phyloP scores from a whole-genome alignment of 1,284 basidiomycete genomes.

The Ceratobasidium sp. region DNA sequence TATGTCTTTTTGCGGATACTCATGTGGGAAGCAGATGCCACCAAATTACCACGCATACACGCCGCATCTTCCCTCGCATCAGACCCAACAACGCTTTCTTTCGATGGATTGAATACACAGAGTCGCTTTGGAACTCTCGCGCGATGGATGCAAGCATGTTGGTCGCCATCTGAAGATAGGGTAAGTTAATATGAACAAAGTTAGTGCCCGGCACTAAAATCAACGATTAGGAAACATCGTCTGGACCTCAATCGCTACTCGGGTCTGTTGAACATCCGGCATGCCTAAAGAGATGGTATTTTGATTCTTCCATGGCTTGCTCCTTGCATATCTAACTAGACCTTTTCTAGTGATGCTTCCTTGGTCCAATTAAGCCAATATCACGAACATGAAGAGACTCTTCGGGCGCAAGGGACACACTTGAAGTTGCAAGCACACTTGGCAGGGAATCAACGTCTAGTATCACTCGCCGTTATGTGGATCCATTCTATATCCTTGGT shows the following conservation, averaged over 20 bases:
- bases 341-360: slow-evolving; percentile 5
- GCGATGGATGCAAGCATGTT: slow-evolving; percentile 34
- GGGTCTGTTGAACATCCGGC: slow-evolving; percentile 32
- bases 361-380: slow-evolving; percentile 13
- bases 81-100: neutral
- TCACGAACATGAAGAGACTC: slow-evolving; percentile 1
- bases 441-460: slow-evolving; percentile 2
- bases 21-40: slow-evolving; percentile 15
- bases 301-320: neutral
- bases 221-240: neutral
- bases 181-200: neutral
- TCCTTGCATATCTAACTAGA: neutral
- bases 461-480: slow-evolving; percentile 37
- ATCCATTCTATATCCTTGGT: slow-evolving; percentile 24
- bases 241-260: slow-evolving; percentile 5
- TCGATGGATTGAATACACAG: neutral
- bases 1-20: slow-evolving; percentile 20
- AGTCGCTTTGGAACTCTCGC: slow-evolving; percentile 17
- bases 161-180: neutral
- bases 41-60: neutral
- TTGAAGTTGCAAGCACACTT: slow-evolving; percentile 21
- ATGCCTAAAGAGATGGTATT: slow-evolving; percentile 28
- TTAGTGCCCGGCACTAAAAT: neutral
- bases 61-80: neutral
- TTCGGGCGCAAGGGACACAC: slow-evolving; percentile 19